Evolutionary conservation across 73 alveolate species (phyloP).

Genomic region (Paramecium caudatum): DNA sequence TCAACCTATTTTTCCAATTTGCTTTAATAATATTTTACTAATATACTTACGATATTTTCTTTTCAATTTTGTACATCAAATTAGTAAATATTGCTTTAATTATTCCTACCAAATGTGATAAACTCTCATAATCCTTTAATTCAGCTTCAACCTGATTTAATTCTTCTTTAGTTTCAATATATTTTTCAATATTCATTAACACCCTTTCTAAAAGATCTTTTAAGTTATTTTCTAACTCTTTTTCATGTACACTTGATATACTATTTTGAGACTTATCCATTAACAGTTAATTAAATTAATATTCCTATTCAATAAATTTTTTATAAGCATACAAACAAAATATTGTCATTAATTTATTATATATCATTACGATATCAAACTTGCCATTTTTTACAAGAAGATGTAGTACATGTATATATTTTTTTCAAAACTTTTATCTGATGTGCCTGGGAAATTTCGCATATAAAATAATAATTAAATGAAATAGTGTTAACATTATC

Average conservation of each 20-base stretch:
- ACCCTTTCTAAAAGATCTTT: slow-evolving; percentile 56
- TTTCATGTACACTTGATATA: background rate
- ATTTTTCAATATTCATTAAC: slow-evolving; percentile 8
- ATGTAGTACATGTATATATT: too few species aligned
- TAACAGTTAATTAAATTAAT: slow-evolving; percentile 3
- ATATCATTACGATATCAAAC: too few species aligned
- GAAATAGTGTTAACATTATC: too few species aligned
- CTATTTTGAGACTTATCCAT: slow-evolving; percentile 14
- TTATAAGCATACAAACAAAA: background rate
- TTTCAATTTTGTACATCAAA: slow-evolving; percentile 39
- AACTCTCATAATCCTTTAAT: slow-evolving; percentile 62
- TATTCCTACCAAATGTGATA: slow-evolving; percentile 49
- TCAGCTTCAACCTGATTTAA: slow-evolving; percentile 50
- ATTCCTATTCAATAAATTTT: background rate
- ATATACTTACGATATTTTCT: slow-evolving; percentile 47
- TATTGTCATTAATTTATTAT: too few species aligned
- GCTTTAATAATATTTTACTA: background rate
- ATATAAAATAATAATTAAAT: too few species aligned
- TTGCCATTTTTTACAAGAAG: too few species aligned
- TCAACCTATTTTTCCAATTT: background rate
- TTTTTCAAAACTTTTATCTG: too few species aligned
- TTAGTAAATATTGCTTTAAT: slow-evolving; percentile 44
- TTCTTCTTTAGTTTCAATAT: slow-evolving; percentile 58
- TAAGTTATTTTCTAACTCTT: slow-evolving; percentile 20
- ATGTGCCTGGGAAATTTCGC: too few species aligned